Base-by-base conservation (phyloP, 257 asterid species). In the Apocynum venetum region DNA sequence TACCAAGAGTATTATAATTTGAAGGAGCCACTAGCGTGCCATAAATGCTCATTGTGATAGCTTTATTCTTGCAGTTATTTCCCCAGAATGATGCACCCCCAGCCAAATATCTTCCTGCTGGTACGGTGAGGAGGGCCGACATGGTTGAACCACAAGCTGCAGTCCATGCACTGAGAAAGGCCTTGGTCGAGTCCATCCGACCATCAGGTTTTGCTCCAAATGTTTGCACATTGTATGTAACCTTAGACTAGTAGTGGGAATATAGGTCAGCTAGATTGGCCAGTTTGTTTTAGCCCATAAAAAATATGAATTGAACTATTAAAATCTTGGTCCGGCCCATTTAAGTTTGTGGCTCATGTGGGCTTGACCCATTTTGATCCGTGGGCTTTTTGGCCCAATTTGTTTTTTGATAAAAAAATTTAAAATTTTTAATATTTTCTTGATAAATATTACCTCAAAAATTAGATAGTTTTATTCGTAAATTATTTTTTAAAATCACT, bases 11-110 rank as follows among this genome's bases (percentile, higher is more conserved):
- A 53, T 72, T 78, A 53, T 87, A 90, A 78, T 85, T 77, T 0
- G 84, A 71, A 0, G 97, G 96, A 74, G 94, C 92, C 2, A 92
- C 80, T 1, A 92, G 79, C n/a, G 90, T 90, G 36, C 97, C 97
- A 38, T 84, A 88, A 7, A 90, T 85, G 3, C 76, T 86, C 0
- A 92, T 73, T 0, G 87, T 81, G 15, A 87, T 88, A 4, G 75
- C 87, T 0, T 5, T 80, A 41, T 71, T 90, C 73, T 77, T 89
- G 85, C 97, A 92, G 14, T 40, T 52, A 0, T 80, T 76, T 1
- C 97, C 95, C 0, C 70, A 2, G 51, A 92, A 88, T 3, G 17
- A 8, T 1, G 79, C 82, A 2, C 73, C 51, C 12, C 82, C 61
- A 8, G 89, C 51, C 49, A 88, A 74, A 72, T 64, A 91, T 44